phyloP scores from a whole-genome alignment of 768 basidiomycete genomes.

The Auricularia cornea region DNA sequence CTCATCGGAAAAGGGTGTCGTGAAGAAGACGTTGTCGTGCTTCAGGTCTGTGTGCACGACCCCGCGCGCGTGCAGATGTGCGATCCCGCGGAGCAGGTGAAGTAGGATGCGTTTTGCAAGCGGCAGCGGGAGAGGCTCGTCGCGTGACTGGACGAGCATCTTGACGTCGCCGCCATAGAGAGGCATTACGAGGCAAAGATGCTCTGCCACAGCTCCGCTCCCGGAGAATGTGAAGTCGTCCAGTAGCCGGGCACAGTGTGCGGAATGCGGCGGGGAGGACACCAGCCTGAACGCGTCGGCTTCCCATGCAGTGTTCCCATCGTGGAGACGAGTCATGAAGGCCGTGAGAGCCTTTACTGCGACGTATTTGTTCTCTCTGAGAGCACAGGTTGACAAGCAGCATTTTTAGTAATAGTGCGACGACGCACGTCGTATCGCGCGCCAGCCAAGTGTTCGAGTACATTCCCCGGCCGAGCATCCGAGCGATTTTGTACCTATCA shows the following conservation, averaged over 20 bases:
- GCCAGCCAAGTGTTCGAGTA: slow-evolving; percentile 9
- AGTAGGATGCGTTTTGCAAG: slow-evolving; percentile 7
- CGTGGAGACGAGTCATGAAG: neutral
- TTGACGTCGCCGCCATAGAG: slow-evolving; percentile 20
- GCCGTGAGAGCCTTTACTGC: slow-evolving; percentile 6
- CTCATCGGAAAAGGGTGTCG: too few species aligned
- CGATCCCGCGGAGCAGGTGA: slow-evolving; percentile 1
- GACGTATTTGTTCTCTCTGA: neutral
- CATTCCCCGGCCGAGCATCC: slow-evolving; percentile 12
- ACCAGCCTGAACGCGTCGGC: too few species aligned
- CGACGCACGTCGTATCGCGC: slow-evolving; percentile 5
- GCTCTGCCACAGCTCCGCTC: neutral
- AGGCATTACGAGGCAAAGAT: slow-evolving; percentile 17
- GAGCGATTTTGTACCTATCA: slow-evolving; percentile 4
- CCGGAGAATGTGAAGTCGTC: neutral
- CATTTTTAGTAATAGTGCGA: neutral
- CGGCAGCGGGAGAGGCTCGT: neutral
- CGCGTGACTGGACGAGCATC: neutral
- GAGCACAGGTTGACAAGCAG: too few species aligned
- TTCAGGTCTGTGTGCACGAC: slow-evolving; percentile 6
- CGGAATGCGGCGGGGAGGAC: too few species aligned
- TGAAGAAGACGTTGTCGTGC: neutral
- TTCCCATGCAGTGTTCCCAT: too few species aligned
- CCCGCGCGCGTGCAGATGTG: slow-evolving; percentile 1
- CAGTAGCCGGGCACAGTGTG: slow-evolving; percentile 4